A percentile compares a stretch with the other conserved stretches of the same genome.
These are phyloP conservation scores for Leccinum barrowsii DNA, from an alignment of 768 basidiomycete genomes.

Conservation along the genomic window DNA sequence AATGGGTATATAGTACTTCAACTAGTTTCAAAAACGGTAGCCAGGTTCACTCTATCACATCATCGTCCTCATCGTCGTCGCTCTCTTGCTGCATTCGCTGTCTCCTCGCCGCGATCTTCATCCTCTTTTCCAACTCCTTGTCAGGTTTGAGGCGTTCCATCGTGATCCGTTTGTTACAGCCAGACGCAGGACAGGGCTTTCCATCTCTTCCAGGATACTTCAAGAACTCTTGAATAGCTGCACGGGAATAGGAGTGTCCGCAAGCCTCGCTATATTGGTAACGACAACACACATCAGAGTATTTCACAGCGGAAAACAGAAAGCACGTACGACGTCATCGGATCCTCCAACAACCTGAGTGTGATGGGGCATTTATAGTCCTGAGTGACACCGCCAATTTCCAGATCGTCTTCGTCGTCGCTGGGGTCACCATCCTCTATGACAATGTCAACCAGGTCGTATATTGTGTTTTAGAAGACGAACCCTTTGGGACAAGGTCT, in stretches of 20 bases:
- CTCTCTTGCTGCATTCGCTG: conserved; percentile 38
- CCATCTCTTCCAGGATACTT: conserved; percentile 28
- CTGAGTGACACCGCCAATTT: conserved; percentile 82
- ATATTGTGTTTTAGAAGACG: background rate
- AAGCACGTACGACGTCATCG: conserved; percentile 74
- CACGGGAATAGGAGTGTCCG: conserved; percentile 77
- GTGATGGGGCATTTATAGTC: conserved; percentile 84
- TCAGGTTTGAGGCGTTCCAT: conserved; percentile 50
- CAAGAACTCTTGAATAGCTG: conserved; percentile 67
- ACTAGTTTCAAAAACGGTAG: background rate
- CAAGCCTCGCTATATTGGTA: conserved; percentile 56
- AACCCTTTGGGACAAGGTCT: conserved; percentile 69
- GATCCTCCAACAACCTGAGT: conserved; percentile 60
- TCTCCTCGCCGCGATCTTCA: conserved; percentile 56
- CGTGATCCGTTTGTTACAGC: conserved; percentile 61
- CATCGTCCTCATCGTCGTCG: conserved; percentile 40
- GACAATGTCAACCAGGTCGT: background rate
- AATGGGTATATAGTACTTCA: conserved; percentile 1
- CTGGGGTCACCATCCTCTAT: conserved; percentile 78
- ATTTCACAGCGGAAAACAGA: background rate
- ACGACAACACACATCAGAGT: background rate
- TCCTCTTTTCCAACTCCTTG: conserved; percentile 57
- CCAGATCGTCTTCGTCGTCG: conserved; percentile 84
- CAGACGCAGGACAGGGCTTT: conserved; percentile 65
- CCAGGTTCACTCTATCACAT: conserved; percentile 50